A percentile compares a stretch with the other conserved stretches of the same genome.
Evolutionary conservation across 2,329 filamentous ascomycete species (phyloP).

Genomic region (Ophiostoma pallidulum): DNA sequence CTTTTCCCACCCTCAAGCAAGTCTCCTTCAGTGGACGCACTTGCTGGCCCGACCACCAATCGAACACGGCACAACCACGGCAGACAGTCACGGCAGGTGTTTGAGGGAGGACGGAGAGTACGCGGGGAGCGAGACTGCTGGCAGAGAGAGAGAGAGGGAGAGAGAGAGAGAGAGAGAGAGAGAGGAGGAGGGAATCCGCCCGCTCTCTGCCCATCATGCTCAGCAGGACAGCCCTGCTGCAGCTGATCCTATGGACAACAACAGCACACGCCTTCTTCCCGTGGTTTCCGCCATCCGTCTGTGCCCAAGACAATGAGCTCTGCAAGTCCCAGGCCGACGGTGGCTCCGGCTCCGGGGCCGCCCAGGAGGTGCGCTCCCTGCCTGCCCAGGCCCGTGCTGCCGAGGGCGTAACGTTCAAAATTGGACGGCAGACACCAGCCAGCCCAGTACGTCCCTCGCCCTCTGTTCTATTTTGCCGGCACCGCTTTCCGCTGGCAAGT

Average conservation of each 20-base stretch:
- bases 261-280: slow-evolving; percentile 39
- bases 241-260: slow-evolving; percentile 39
- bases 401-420: slow-evolving; percentile 3
- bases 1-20: slow-evolving; percentile 4
- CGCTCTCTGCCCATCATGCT: slow-evolving; percentile 32
- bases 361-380: slow-evolving; percentile 6
- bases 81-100: neutral
- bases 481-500: no score
- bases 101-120: no score
- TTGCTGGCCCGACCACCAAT: slow-evolving; percentile 1
- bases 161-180: neutral
- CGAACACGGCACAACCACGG: slow-evolving; percentile 7
- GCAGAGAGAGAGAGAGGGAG: neutral
- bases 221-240: slow-evolving; percentile 28
- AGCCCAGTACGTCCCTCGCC: neutral
- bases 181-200: neutral
- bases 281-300: slow-evolving; percentile 28
- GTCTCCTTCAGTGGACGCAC: slow-evolving; percentile 17
- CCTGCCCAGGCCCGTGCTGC: neutral
- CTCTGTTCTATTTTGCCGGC: no score
- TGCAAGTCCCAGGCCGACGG: slow-evolving; percentile 16
- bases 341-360: neutral
- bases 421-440: slow-evolving; percentile 4
- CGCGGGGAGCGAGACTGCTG: neutral
- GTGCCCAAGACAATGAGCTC: slow-evolving; percentile 20